A percentile compares a stretch with the other conserved stretches of the same genome.
phyloP scores from a whole-genome alignment of 2,329 filamentous ascomycete species.

The Phaeosphaeria sp. region DNA sequence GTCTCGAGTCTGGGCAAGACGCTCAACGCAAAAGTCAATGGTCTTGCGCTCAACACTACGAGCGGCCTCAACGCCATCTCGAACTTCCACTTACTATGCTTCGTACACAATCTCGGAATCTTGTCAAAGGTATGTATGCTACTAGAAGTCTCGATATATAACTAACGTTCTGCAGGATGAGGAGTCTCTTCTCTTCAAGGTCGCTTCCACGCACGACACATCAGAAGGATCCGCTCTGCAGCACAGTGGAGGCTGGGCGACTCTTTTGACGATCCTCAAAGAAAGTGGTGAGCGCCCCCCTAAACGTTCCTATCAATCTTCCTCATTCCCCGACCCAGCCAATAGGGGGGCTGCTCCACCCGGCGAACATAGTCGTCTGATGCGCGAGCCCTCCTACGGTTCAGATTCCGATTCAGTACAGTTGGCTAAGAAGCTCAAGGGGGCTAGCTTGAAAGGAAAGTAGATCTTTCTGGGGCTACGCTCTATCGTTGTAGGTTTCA shows the following conservation, averaged over 20 bases:
- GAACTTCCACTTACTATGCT: slow-evolving; percentile 94
- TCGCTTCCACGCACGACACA: slow-evolving; percentile 81
- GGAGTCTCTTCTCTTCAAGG: slow-evolving; percentile 81
- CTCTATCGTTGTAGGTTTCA: slow-evolving; percentile 29
- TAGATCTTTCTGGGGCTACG: slow-evolving; percentile 26
- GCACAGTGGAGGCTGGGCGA: slow-evolving; percentile 91
- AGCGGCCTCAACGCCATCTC: slow-evolving; percentile 75
- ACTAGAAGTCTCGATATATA: slow-evolving; percentile 1
- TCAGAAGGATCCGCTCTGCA: slow-evolving; percentile 83
- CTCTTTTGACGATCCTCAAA: slow-evolving; percentile 89
- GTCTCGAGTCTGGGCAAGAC: slow-evolving; percentile 70
- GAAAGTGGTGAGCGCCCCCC: slow-evolving; percentile 95
- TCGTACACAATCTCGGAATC: slow-evolving; percentile 79
- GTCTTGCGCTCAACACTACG: slow-evolving; percentile 62
- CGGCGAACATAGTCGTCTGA: slow-evolving; percentile 22
- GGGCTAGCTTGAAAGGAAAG: slow-evolving; percentile 60
- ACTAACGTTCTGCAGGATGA: slow-evolving; percentile 72
- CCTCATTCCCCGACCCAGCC: slow-evolving; percentile 40
- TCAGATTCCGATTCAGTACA: slow-evolving; percentile 63
- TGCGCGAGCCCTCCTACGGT: slow-evolving; percentile 37
- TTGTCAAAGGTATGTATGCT: slow-evolving; percentile 74
- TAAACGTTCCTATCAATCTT: slow-evolving; percentile 64
- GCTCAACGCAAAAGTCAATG: slow-evolving; percentile 66
- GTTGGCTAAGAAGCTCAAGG: slow-evolving; percentile 71
- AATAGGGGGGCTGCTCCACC: slow-evolving; percentile 45